Conservation (phyloP, 306 rosid species). For the Glycyrrhiza uralensis region DNA sequence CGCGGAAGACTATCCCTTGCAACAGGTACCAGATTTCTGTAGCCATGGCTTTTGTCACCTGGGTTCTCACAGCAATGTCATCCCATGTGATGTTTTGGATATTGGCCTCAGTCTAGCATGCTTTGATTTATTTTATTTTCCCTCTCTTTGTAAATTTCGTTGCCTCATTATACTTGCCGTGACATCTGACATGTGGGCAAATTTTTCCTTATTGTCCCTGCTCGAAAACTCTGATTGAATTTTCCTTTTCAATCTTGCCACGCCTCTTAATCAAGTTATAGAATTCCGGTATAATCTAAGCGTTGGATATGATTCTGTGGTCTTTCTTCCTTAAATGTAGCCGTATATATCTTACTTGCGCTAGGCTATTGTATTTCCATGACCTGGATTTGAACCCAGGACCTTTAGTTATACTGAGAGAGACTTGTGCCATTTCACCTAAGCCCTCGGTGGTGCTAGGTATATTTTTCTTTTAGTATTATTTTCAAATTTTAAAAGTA, state of each 20-base stretch:
- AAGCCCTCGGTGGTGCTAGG: too few species aligned
- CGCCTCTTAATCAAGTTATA: not conserved
- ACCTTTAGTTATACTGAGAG: too few species aligned
- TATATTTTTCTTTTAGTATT: too few species aligned
- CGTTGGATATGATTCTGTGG: slow-evolving; percentile 9
- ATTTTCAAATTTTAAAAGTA: too few species aligned
- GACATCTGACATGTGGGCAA: not conserved
- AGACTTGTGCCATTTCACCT: too few species aligned
- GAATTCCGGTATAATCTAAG: slow-evolving; percentile 9
- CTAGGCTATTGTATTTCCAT: too few species aligned
- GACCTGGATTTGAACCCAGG: too few species aligned
- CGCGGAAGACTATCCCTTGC: slow-evolving; percentile 41
- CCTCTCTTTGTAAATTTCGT: slow-evolving; percentile 49
- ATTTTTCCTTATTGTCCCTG: not conserved
- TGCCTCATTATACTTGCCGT: slow-evolving; percentile 12
- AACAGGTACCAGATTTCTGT: slow-evolving; percentile 60
- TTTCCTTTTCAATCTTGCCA: not conserved
- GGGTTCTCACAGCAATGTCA: slow-evolving; percentile 75
- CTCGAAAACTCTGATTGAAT: not conserved
- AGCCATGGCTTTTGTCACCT: slow-evolving; percentile 74
- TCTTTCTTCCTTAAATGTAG: slow-evolving; percentile 1
- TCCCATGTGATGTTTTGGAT: slow-evolving; percentile 96
- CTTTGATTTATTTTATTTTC: too few species aligned
- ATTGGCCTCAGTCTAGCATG: slow-evolving; percentile 68
- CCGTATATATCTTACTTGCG: not conserved